phyloP scores from a whole-genome alignment of 345 rosid species.

The Bruguiera sexangula region DNA sequence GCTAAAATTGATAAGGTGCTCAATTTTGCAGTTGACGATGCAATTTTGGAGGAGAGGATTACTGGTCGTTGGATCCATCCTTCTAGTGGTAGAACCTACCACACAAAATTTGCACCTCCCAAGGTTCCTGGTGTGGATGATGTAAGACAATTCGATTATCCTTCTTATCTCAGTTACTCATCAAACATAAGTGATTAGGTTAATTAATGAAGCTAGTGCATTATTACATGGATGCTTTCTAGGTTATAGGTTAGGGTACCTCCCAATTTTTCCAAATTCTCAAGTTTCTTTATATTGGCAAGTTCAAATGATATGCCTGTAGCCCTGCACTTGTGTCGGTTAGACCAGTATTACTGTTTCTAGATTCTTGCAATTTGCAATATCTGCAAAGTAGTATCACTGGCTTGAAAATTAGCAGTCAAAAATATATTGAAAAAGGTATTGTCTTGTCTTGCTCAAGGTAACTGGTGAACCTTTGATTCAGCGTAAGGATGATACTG shows the following conservation, averaged over 20 bases:
- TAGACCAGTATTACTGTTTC: not conserved
- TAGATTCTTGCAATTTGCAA: not conserved
- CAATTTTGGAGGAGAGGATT: slow-evolving; percentile 88
- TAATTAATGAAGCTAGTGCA: not conserved
- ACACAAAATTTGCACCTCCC: slow-evolving; percentile 82
- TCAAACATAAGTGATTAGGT: not conserved
- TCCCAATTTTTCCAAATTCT: too few relatives aligned
- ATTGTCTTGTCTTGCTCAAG: slow-evolving; percentile 33
- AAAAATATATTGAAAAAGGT: not conserved
- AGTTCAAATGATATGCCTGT: too few relatives aligned
- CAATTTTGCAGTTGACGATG: slow-evolving; percentile 83
- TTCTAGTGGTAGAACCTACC: slow-evolving; percentile 91
- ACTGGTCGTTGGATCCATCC: slow-evolving; percentile 99
- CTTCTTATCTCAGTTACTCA: not conserved
- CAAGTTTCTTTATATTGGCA: too few relatives aligned
- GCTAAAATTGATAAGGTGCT: slow-evolving; percentile 72
- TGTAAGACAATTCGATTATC: slow-evolving; percentile 44
- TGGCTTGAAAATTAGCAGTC: not conserved
- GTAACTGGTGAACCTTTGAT: slow-evolving; percentile 86
- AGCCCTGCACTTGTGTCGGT: too few relatives aligned
- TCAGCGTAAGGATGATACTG: slow-evolving; percentile 91
- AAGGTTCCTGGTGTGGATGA: slow-evolving; percentile 78
- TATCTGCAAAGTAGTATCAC: not conserved
- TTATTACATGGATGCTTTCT: too few relatives aligned
- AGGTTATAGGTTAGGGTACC: too few relatives aligned